These are phyloP conservation scores for Diaporthe ilicicola DNA, from an alignment of 2,329 filamentous ascomycete species.

Conservation along the genomic window DNA sequence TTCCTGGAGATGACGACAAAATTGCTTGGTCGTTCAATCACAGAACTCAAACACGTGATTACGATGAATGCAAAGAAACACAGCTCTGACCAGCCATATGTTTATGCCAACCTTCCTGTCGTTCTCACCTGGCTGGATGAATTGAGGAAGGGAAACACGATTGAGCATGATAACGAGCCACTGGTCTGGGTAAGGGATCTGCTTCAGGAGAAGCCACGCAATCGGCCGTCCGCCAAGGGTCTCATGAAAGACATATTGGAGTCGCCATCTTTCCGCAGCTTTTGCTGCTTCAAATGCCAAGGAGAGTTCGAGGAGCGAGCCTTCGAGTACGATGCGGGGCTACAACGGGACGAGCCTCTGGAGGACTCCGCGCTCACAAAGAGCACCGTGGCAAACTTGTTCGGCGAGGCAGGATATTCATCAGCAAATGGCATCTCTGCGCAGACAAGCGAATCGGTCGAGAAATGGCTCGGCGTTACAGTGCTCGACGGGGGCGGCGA, in stretches of 20 bases:
- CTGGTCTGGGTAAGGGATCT: conserved; percentile 31
- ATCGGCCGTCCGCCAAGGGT: conserved; percentile 27
- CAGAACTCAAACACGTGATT: conserved; percentile 26
- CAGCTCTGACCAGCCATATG: conserved; percentile 22
- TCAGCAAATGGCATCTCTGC: background rate
- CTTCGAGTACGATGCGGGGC: conserved; percentile 1
- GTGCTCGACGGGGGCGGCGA: background rate
- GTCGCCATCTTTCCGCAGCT: conserved; percentile 34
- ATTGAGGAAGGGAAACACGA: conserved; percentile 2
- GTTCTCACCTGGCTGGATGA: conserved; percentile 29
- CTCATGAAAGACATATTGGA: conserved; percentile 34
- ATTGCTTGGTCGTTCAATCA: conserved; percentile 27
- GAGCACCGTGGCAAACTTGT: conserved; percentile 13
- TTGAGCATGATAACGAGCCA: conserved; percentile 34
- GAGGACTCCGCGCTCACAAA: conserved; percentile 20
- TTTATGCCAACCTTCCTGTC: conserved; percentile 31
- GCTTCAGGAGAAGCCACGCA: conserved; percentile 24
- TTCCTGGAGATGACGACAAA: conserved; percentile 36
- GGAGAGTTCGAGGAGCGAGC: conserved; percentile 26
- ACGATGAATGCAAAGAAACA: conserved; percentile 12
- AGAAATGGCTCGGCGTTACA: background rate
- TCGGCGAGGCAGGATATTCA: background rate
- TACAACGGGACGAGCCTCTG: conserved; percentile 21
- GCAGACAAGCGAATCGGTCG: background rate
- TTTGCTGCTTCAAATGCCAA: conserved; percentile 33